These are phyloP conservation scores for Cytospora schulzeri DNA, from an alignment of 2,329 filamentous ascomycete species.

Conservation along the genomic window DNA sequence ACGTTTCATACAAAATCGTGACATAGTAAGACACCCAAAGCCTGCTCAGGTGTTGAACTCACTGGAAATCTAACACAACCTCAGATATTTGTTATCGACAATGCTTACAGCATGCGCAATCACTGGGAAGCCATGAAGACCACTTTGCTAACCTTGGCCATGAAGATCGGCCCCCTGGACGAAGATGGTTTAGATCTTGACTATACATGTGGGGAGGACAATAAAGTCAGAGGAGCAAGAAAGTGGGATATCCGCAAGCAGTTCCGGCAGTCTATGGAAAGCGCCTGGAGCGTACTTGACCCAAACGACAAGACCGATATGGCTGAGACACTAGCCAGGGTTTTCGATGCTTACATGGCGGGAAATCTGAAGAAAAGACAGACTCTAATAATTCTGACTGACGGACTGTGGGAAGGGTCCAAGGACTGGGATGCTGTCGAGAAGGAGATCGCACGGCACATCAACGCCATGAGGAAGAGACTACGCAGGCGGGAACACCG, in stretches of 20 bases:
- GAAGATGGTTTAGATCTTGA: neutral
- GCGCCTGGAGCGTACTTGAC: neutral
- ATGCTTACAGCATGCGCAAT: neutral
- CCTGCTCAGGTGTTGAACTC: no score
- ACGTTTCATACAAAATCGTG: no score
- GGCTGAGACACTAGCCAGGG: neutral
- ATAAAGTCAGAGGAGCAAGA: neutral
- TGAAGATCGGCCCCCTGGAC: slow-evolving; percentile 1
- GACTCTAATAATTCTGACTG: no score
- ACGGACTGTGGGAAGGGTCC: no score
- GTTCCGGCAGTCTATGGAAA: neutral
- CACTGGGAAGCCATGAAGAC: neutral
- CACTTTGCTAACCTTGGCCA: neutral
- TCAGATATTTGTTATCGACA: slow-evolving; percentile 1
- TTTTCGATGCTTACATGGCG: neutral
- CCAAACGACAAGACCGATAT: neutral
- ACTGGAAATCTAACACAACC: neutral
- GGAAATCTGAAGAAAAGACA: no score
- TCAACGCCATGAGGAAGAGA: no score
- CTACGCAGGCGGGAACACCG: neutral
- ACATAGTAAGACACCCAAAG: no score
- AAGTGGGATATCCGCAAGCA: neutral
- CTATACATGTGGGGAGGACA: neutral
- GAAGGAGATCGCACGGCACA: no score
- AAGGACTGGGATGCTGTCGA: no score